Evolutionary conservation across 75 land plant genomes (phyloP).

Genomic region (Pseudotsuga menziesii): DNA sequence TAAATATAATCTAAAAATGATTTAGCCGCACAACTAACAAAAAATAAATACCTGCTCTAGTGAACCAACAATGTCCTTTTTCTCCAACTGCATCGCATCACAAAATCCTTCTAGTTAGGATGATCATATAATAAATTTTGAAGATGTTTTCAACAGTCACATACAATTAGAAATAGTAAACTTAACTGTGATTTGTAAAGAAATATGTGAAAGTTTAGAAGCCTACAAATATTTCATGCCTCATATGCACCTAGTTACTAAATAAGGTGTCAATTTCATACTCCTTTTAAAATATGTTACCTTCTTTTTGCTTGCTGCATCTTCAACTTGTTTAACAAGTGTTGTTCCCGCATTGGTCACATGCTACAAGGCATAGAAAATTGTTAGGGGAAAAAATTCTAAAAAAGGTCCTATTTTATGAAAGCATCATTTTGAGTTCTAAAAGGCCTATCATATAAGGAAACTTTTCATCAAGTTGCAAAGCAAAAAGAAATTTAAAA

Average conservation of each 20-base stretch:
- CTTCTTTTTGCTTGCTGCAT: slow-evolving; percentile 78
- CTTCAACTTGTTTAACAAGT: slow-evolving; percentile 85
- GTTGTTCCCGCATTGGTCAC: slow-evolving; percentile 75
- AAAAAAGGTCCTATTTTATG: neutral
- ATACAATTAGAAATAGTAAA: too few relatives aligned
- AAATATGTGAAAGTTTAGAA: too few relatives aligned
- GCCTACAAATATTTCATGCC: too few relatives aligned
- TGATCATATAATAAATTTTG: too few relatives aligned
- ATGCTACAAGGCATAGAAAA: slow-evolving; percentile 47
- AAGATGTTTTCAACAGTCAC: neutral
- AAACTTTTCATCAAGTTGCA: neutral
- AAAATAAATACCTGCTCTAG: slow-evolving; percentile 55
- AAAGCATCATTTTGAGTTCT: neutral
- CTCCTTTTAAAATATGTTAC: slow-evolving; percentile 13
- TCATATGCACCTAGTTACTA: neutral
- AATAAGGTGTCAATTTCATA: neutral
- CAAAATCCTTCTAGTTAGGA: too few relatives aligned
- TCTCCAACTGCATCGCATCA: slow-evolving; percentile 56
- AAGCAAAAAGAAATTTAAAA: neutral
- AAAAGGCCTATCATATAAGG: neutral
- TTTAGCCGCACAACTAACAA: too few relatives aligned
- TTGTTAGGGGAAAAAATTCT: neutral
- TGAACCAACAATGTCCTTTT: slow-evolving; percentile 42
- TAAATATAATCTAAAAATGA: too few relatives aligned
- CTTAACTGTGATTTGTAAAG: too few relatives aligned